Conservation (phyloP, 1,284 basidiomycete genomes). For the Termitomyces sp. region DNA sequence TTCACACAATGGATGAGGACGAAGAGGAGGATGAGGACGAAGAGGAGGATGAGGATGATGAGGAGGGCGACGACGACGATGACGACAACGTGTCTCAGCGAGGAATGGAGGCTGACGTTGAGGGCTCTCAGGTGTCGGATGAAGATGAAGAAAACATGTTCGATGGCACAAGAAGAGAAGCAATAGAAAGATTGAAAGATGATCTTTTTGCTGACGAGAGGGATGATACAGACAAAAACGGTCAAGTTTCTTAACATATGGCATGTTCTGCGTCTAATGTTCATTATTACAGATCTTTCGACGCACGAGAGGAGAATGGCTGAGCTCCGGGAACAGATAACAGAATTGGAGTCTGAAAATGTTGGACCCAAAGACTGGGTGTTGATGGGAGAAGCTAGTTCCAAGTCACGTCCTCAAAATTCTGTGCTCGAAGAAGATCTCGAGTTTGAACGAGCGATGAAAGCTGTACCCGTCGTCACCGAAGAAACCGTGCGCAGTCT, state of each 20-base stretch:
- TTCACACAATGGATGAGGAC: constrained; percentile 37
- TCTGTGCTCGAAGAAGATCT: constrained; percentile 91
- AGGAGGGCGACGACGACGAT: constrained; percentile 1
- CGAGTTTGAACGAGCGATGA: constrained; percentile 89
- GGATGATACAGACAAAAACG: constrained; percentile 33
- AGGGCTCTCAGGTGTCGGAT: neutral
- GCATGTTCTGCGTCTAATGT: constrained; percentile 5
- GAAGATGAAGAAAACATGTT: neutral
- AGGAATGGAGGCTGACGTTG: neutral
- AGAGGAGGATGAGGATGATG: constrained; percentile 21
- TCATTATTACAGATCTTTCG: constrained; percentile 38
- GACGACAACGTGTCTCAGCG: neutral
- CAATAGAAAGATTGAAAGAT: constrained; percentile 57
- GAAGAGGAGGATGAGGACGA: constrained; percentile 30
- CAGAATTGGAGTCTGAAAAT: constrained; percentile 65
- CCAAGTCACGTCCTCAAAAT: constrained; percentile 83
- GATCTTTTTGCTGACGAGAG: constrained; percentile 69
- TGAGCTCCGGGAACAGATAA: constrained; percentile 63
- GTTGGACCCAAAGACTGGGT: constrained; percentile 81
- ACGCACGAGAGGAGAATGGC: constrained; percentile 62
- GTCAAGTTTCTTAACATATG: constrained; percentile 25
- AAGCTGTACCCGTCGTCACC: constrained; percentile 85
- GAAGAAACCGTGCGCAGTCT: constrained; percentile 81
- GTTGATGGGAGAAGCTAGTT: constrained; percentile 85
- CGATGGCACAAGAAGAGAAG: constrained; percentile 20